Percentiles rank a stretch among this genome's conserved stretches.
These are phyloP conservation scores for Aspergillus flavus DNA, from an alignment of 2,329 filamentous ascomycete genomes.

Conservation along the genomic window DNA sequence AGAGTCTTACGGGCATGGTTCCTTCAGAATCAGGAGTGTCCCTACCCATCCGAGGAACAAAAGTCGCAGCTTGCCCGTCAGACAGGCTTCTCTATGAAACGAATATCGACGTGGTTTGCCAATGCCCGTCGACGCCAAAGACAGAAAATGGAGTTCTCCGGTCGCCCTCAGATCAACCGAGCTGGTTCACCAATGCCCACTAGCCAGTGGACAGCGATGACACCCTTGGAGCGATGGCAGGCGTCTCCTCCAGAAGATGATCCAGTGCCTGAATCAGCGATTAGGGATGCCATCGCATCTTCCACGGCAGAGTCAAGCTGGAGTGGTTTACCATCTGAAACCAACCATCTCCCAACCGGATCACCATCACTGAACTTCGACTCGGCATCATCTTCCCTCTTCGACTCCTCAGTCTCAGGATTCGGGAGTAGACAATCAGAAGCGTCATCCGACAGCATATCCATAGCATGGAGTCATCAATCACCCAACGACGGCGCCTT, in stretches of 20 bases:
- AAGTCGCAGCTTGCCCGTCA: slow-evolving; percentile 44
- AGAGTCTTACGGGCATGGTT: slow-evolving; percentile 53
- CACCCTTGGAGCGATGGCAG: slow-evolving; percentile 52
- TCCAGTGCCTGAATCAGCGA: slow-evolving; percentile 42
- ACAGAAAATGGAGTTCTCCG: slow-evolving; percentile 28
- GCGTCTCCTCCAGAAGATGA: slow-evolving; percentile 52
- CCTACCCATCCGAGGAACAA: slow-evolving; percentile 54
- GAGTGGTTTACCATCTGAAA: slow-evolving; percentile 4
- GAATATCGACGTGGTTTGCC: slow-evolving; percentile 55
- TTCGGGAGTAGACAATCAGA: slow-evolving; percentile 33
- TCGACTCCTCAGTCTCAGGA: slow-evolving; percentile 35
- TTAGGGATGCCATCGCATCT: slow-evolving; percentile 40
- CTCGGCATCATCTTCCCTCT: slow-evolving; percentile 25
- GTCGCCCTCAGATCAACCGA: slow-evolving; percentile 29
- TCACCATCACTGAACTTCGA: slow-evolving; percentile 32
- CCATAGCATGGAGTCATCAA: slow-evolving; percentile 38
- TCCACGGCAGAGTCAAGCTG: slow-evolving; percentile 9
- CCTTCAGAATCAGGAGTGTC: slow-evolving; percentile 47
- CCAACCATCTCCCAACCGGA: not conserved
- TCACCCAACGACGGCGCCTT: slow-evolving; percentile 26
- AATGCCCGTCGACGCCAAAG: slow-evolving; percentile 55
- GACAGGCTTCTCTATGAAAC: slow-evolving; percentile 50
- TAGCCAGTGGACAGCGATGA: slow-evolving; percentile 40
- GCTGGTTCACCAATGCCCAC: slow-evolving; percentile 50
- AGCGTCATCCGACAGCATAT: slow-evolving; percentile 34